These are phyloP conservation scores for Cyclostephanos tholiformis DNA, from an alignment of 108 stramenopile genomes.

Conservation along the genomic window DNA sequence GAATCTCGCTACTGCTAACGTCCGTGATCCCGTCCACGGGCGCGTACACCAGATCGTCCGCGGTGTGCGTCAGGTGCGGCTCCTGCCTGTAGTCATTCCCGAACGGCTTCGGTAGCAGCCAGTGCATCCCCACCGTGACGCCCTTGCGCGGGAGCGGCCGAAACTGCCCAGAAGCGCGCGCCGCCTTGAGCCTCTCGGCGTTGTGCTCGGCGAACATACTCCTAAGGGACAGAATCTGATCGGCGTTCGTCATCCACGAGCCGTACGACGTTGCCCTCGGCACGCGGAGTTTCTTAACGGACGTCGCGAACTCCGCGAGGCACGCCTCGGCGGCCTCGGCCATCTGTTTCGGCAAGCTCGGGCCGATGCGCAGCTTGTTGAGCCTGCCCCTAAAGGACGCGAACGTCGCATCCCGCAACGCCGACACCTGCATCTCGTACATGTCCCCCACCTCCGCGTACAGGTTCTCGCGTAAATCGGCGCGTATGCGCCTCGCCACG, in stretches of 20 bases:
- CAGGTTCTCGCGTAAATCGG: conserved; percentile 58
- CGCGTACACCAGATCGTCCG: conserved; percentile 76
- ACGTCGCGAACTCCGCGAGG: conserved; percentile 56
- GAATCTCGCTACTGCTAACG: conserved; percentile 62
- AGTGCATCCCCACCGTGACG: conserved; percentile 88
- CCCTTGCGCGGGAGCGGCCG: conserved; percentile 84
- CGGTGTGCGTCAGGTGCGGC: conserved; percentile 76
- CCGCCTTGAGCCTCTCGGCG: conserved; percentile 68
- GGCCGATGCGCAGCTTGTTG: conserved; percentile 71
- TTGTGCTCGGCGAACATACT: conserved; percentile 60
- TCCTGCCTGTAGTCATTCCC: conserved; percentile 88
- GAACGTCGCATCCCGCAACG: conserved; percentile 60
- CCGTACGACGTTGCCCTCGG: conserved; percentile 11
- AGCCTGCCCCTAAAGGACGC: conserved; percentile 66
- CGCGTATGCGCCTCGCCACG: conserved; percentile 63
- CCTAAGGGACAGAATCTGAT: conserved; percentile 46
- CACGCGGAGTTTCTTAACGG: conserved; percentile 55
- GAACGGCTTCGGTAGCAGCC: conserved; percentile 93
- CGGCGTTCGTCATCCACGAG: conserved; percentile 50
- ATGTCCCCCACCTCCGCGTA: conserved; percentile 63
- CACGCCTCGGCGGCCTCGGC: conserved; percentile 52
- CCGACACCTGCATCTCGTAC: conserved; percentile 62
- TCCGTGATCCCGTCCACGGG: conserved; percentile 77
- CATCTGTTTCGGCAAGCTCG: conserved; percentile 76
- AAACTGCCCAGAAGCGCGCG: conserved; percentile 80